Evolutionary conservation across 768 basidiomycete species (phyloP).

Genomic region (Tulasnella sp.): DNA sequence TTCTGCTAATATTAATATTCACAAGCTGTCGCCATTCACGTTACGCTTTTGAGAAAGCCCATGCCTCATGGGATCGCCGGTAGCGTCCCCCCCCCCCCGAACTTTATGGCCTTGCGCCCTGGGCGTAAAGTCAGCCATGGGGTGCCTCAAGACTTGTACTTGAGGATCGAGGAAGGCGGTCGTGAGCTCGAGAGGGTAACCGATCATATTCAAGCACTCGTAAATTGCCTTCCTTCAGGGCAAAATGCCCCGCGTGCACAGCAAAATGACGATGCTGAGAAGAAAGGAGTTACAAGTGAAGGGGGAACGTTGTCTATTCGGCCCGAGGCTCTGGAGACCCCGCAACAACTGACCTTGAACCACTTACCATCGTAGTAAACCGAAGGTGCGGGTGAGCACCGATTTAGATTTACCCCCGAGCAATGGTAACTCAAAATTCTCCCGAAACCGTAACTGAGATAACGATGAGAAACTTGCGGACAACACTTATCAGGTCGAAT

Average conservation of each 20-base stretch:
- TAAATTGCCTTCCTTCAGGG: background rate
- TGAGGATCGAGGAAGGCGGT: background rate
- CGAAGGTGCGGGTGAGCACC: too few relatives aligned
- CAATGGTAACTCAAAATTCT: too few relatives aligned
- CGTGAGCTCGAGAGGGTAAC: background rate
- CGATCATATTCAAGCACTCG: background rate
- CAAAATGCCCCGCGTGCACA: background rate
- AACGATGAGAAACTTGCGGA: too few relatives aligned
- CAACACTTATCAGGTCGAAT: too few relatives aligned
- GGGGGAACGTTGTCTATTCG: background rate
- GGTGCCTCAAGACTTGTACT: background rate
- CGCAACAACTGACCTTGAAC: too few relatives aligned
- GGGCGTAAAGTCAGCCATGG: background rate
- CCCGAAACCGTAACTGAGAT: too few relatives aligned
- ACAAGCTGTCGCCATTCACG: too few relatives aligned
- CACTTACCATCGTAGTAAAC: too few relatives aligned
- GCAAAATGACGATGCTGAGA: background rate
- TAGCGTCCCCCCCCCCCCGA: background rate
- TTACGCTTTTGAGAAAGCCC: background rate
- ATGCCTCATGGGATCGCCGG: background rate
- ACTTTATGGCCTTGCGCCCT: background rate
- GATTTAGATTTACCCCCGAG: too few relatives aligned
- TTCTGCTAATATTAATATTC: too few relatives aligned
- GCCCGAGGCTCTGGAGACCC: background rate
- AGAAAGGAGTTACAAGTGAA: background rate